Evolutionary conservation across 1,139 yeast species (phyloP).

Genomic region (Hyphopichia burtonii): DNA sequence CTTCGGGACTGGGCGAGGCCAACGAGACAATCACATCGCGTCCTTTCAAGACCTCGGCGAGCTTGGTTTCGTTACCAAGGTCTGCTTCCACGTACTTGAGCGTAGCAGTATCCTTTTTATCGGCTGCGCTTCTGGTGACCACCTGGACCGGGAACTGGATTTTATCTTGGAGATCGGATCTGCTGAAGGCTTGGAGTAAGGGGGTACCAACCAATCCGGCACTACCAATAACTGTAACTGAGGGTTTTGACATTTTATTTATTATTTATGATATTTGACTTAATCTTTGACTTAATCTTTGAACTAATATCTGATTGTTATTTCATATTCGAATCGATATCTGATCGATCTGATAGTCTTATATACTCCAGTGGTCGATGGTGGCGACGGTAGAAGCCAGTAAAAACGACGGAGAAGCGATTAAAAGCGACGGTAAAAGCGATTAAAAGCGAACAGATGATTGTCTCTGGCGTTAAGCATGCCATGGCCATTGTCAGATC

Average conservation of each 20-base stretch:
- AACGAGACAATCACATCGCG: slow-evolving; percentile 53
- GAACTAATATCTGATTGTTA: too few relatives aligned
- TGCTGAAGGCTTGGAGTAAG: slow-evolving; percentile 42
- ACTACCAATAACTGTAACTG: slow-evolving; percentile 54
- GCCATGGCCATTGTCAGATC: too few relatives aligned
- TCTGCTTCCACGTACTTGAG: slow-evolving; percentile 36
- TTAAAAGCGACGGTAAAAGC: too few relatives aligned
- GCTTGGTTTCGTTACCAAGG: slow-evolving; percentile 21
- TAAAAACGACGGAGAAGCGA: too few relatives aligned
- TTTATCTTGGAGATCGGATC: slow-evolving; percentile 41
- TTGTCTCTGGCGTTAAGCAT: too few relatives aligned
- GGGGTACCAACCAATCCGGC: slow-evolving; percentile 54
- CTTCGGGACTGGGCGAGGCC: slow-evolving; percentile 23
- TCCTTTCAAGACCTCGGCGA: slow-evolving; percentile 37
- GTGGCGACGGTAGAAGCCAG: too few relatives aligned
- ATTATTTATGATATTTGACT: too few relatives aligned
- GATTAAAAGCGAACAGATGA: too few relatives aligned
- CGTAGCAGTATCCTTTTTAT: slow-evolving; percentile 31
- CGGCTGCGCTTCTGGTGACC: slow-evolving; percentile 44
- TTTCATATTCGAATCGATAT: too few relatives aligned
- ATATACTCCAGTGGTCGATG: too few relatives aligned
- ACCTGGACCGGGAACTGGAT: slow-evolving; percentile 51
- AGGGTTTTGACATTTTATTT: slow-evolving; percentile 17
- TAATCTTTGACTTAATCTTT: too few relatives aligned
- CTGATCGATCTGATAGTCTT: too few relatives aligned